Percentiles rank a stretch among this genome's conserved stretches.
phyloP scores from a whole-genome alignment of 2,329 filamentous ascomycete genomes.

The Chrysoporthe puriensis region DNA sequence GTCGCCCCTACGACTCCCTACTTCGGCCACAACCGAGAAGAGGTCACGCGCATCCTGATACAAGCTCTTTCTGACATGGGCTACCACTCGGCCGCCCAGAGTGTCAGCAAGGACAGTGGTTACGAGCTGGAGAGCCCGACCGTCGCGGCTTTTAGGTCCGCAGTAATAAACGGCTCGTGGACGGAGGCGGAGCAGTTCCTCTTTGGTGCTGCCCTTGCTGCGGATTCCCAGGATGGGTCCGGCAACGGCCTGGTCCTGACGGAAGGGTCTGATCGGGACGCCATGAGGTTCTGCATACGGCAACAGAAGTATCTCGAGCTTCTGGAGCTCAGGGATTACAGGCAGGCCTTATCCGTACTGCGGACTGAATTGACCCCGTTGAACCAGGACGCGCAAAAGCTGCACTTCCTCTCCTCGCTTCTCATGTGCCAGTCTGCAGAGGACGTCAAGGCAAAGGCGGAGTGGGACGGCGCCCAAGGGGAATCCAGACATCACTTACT shows the following conservation, averaged over 20 bases:
- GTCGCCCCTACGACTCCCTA: conserved; percentile 51
- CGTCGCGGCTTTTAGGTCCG: conserved; percentile 82
- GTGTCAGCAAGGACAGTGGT: conserved; percentile 79
- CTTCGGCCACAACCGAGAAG: conserved; percentile 86
- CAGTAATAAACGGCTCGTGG: conserved; percentile 83
- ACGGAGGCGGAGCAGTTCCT: conserved; percentile 81
- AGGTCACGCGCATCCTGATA: conserved; percentile 89
- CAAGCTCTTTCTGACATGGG: conserved; percentile 90
- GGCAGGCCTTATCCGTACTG: conserved; percentile 78
- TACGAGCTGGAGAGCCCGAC: conserved; percentile 84
- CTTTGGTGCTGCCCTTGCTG: conserved; percentile 54
- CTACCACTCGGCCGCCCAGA: conserved; percentile 75
- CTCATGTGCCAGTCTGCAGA: conserved; percentile 85
- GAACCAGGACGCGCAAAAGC: conserved; percentile 73
- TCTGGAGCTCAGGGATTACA: conserved; percentile 75
- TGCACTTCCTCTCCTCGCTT: conserved; percentile 84
- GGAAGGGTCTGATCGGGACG: conserved; percentile 72
- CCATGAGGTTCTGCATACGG: conserved; percentile 86
- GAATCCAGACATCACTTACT: conserved; percentile 75
- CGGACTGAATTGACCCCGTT: conserved; percentile 86
- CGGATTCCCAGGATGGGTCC: conserved; percentile 35
- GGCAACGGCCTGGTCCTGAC: conserved; percentile 72
- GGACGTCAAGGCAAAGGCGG: conserved; percentile 74
- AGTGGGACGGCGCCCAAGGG: conserved; percentile 82
- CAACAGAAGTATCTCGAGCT: conserved; percentile 96